Conservation (phyloP, 2,329 filamentous ascomycete species). For the Phaeosphaeriaceae sp. region DNA sequence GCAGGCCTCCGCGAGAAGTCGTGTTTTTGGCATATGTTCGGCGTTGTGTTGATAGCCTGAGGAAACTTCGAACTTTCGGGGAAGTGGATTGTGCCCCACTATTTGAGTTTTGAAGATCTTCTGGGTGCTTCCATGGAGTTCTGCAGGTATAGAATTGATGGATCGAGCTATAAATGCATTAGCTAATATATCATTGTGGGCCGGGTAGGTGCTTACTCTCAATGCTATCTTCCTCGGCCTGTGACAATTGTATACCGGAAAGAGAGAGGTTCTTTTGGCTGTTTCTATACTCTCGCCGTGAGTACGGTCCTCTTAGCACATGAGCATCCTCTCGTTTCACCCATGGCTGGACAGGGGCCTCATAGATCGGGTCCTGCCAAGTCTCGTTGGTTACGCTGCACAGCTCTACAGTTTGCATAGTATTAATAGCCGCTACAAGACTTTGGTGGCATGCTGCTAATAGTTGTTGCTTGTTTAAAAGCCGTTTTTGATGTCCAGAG, state of each 20-base stretch:
- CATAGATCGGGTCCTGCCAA: constrained; percentile 21
- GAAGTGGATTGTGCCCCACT: not conserved
- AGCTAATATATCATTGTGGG: not conserved
- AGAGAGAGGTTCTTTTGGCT: constrained; percentile 29
- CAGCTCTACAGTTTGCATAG: constrained; percentile 36
- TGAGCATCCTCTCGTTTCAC: constrained; percentile 14
- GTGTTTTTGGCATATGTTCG: too few relatives aligned
- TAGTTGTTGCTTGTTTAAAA: constrained; percentile 24
- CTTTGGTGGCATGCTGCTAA: constrained; percentile 35
- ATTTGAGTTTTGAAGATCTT: constrained; percentile 20
- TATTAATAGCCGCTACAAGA: constrained; percentile 32
- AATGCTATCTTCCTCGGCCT: constrained; percentile 13
- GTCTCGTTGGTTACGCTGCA: constrained; percentile 15
- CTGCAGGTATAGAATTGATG: constrained; percentile 23
- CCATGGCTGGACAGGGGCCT: constrained; percentile 32
- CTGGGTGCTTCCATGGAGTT: constrained; percentile 38
- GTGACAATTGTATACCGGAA: constrained; percentile 28
- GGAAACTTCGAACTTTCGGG: not conserved
- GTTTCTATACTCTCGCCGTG: constrained; percentile 26
- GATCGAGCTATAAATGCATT: constrained; percentile 21
- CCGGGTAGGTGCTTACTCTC: constrained; percentile 17
- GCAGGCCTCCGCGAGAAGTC: too few relatives aligned
- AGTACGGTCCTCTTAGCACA: constrained; percentile 30
- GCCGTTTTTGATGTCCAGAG: constrained; percentile 34
- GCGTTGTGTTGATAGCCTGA: not conserved